Conservation (phyloP, 2,329 filamentous ascomycete genomes). For the Aspergillus sp. region DNA sequence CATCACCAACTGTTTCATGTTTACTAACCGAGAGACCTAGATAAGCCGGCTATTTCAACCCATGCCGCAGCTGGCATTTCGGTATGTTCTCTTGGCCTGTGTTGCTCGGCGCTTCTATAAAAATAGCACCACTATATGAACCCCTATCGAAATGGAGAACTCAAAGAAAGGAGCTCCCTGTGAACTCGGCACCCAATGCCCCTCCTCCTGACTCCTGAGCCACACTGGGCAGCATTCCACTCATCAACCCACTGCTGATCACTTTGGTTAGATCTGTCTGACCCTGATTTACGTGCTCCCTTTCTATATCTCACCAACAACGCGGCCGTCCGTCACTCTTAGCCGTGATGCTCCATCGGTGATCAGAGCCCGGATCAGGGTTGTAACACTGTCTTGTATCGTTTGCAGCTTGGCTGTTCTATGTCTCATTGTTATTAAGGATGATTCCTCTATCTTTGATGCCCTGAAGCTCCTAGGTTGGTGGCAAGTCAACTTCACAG, state of each 20-base stretch:
- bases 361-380: conserved; percentile 80
- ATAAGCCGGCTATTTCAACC: conserved; percentile 38
- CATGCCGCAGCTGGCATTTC: conserved; percentile 39
- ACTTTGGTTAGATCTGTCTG: conserved; percentile 63
- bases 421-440: conserved; percentile 60
- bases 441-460: conserved; percentile 51
- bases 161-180: not conserved
- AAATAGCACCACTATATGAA: conserved; percentile 10
- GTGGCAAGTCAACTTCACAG: conserved; percentile 70
- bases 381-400: conserved; percentile 73
- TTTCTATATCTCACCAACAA: conserved; percentile 79
- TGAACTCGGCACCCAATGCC: not conserved
- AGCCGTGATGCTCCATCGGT: conserved; percentile 86
- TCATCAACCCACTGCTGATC: conserved; percentile 3
- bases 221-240: not conserved
- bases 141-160: not conserved
- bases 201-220: not conserved
- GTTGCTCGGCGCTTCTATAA: conserved; percentile 13
- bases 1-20: not conserved
- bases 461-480: conserved; percentile 72
- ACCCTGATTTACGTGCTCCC: conserved; percentile 88
- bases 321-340: conserved; percentile 74
- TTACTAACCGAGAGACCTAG: conserved; percentile 22
- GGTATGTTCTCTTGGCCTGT: conserved; percentile 29
- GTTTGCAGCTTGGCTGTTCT: conserved; percentile 67